phyloP scores from a whole-genome alignment of 108 stramenopile species.

The Cyclotella choctawhatcheeana region DNA sequence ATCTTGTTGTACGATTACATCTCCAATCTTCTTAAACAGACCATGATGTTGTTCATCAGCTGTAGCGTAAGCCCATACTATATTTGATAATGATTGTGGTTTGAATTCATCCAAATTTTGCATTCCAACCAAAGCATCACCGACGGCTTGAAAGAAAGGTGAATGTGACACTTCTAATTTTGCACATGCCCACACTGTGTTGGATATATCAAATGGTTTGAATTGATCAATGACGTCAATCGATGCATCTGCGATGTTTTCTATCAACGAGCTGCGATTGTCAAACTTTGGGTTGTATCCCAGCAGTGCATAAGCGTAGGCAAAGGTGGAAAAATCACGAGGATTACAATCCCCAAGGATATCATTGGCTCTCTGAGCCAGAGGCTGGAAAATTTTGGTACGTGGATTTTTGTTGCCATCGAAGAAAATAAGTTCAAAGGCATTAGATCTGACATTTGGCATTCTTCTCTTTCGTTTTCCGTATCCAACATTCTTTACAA shows the following conservation, averaged over 20 bases:
- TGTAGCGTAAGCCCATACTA: slow-evolving; percentile 5
- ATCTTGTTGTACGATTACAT: background rate
- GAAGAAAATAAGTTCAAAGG: background rate
- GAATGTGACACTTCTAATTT: background rate
- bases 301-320: slow-evolving; percentile 7
- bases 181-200: slow-evolving; percentile 7
- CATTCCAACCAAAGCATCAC: background rate
- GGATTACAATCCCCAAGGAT: background rate
- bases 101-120: background rate
- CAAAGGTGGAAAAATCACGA: background rate
- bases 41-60: background rate
- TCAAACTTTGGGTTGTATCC: background rate
- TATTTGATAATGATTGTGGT: slow-evolving; percentile 9
- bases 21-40: slow-evolving; percentile 20
- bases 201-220: background rate
- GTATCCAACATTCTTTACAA: background rate
- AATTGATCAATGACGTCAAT: background rate
- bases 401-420: background rate
- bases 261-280: background rate
- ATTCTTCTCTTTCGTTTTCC: background rate
- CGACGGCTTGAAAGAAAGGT: background rate
- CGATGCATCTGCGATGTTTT: background rate
- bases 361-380: background rate
- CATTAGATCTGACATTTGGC: background rate
- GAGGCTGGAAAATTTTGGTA: background rate